phyloP scores from a whole-genome alignment of 192 early-diverging fungal genomes.

The Coemansia sp. region DNA sequence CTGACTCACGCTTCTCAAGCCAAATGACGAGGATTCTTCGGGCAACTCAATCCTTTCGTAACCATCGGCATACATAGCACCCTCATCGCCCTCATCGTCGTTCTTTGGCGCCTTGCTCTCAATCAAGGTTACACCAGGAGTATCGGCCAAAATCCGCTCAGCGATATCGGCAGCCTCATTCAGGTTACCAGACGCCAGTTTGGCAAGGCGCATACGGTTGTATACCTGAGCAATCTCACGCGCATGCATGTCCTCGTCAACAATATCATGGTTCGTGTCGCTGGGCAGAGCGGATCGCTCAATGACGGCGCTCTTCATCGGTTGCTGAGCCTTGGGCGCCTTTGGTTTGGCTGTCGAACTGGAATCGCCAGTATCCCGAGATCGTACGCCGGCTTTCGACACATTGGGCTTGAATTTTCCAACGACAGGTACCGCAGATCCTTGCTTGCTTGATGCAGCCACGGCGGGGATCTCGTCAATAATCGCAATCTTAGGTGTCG shows the following conservation, averaged over 20 bases:
- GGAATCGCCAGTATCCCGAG: neutral
- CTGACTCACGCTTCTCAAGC: neutral
- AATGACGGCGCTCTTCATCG: slow-evolving; percentile 36
- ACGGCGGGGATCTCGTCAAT: neutral
- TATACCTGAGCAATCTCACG: slow-evolving; percentile 53
- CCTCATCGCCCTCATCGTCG: slow-evolving; percentile 12
- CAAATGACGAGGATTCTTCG: slow-evolving; percentile 13
- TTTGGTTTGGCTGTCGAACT: slow-evolving; percentile 5
- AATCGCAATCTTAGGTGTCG: slow-evolving; percentile 5
- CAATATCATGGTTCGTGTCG: slow-evolving; percentile 18
- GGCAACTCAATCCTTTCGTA: slow-evolving; percentile 33
- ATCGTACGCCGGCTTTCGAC: slow-evolving; percentile 11
- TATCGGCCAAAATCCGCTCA: slow-evolving; percentile 26
- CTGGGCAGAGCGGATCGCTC: slow-evolving; percentile 17
- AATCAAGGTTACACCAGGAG: slow-evolving; percentile 28
- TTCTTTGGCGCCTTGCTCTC: slow-evolving; percentile 8
- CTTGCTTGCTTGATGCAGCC: neutral
- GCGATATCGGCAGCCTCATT: slow-evolving; percentile 40
- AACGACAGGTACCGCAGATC: neutral
- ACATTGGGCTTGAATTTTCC: slow-evolving; percentile 37
- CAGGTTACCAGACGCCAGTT: slow-evolving; percentile 33
- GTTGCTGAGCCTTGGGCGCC: slow-evolving; percentile 13
- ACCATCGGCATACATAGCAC: neutral
- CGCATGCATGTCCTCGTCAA: slow-evolving; percentile 50
- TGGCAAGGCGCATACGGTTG: slow-evolving; percentile 28